Conservation (phyloP, 2,329 filamentous ascomycete species). For the Talaromyces amestolkiae region DNA sequence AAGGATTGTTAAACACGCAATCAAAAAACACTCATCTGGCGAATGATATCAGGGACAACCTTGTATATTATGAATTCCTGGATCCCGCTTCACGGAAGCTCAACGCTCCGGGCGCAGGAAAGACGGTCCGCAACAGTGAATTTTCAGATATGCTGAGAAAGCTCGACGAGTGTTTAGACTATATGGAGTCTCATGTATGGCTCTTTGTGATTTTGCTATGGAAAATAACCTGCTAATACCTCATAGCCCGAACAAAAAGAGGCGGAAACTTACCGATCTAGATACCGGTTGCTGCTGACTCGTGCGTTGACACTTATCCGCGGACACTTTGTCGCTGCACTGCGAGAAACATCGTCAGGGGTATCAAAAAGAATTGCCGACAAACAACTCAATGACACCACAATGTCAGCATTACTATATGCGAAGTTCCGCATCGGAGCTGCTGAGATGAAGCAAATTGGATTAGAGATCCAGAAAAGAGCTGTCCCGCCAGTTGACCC, state of each 20-base stretch:
- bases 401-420: conserved; percentile 68
- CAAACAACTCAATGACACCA: conserved; percentile 68
- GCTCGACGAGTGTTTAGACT: conserved; percentile 84
- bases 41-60: conserved; percentile 78
- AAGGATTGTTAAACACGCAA: conserved; percentile 80
- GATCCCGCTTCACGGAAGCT: conserved; percentile 86
- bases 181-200: conserved; percentile 82
- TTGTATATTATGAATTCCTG: conserved; percentile 93
- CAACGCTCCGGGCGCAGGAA: conserved; percentile 86
- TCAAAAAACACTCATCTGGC: conserved; percentile 73
- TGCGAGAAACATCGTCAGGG: conserved; percentile 61
- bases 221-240: neutral
- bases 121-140: conserved; percentile 75
- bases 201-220: neutral
- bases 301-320: conserved; percentile 65
- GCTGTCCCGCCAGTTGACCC: conserved; percentile 60
- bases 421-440: conserved; percentile 69
- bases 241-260: conserved; percentile 76
- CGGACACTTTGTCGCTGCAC: conserved; percentile 63
- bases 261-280: conserved; percentile 79
- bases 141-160: conserved; percentile 87
- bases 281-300: conserved; percentile 78
- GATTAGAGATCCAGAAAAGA: conserved; percentile 66
- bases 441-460: conserved; percentile 63
- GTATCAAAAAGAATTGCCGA: conserved; percentile 63